These are phyloP conservation scores for Asterochloris erici DNA, from an alignment of 139 green algal species.

Conservation along the genomic window DNA sequence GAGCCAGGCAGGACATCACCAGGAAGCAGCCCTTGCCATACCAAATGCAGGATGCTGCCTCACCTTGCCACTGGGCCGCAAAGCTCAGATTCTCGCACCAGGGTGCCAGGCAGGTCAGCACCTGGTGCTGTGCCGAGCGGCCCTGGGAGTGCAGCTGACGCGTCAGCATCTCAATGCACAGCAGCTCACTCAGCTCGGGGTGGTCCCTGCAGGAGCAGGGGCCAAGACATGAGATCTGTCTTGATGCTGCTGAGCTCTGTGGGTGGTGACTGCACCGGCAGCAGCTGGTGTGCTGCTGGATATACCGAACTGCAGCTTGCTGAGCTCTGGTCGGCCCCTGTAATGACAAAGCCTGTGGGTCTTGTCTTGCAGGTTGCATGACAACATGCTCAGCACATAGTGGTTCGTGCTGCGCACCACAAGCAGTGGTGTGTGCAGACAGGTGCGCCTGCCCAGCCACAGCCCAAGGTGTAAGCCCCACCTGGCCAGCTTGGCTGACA, in stretches of 20 bases:
- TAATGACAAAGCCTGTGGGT: no score
- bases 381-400: no score
- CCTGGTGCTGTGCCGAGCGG: conserved; percentile 35
- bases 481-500: conserved; percentile 68
- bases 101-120: conserved; percentile 77
- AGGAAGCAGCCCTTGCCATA: not conserved
- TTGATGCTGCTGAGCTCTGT: no score
- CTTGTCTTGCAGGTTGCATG: no score
- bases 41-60: not conserved
- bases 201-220: conserved; percentile 53
- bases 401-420: no score
- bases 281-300: no score
- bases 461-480: not conserved
- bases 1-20: not conserved
- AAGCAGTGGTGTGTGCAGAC: not conserved
- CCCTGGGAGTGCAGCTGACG: conserved; percentile 44
- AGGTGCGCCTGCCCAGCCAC: not conserved
- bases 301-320: no score
- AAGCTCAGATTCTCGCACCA: conserved; percentile 90
- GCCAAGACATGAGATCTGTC: no score
- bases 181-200: conserved; percentile 65
- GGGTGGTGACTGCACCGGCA: no score
- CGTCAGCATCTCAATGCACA: conserved; percentile 82
- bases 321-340: no score
- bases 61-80: conserved; percentile 69